Percentiles rank a stretch among this genome's conserved stretches.
These are phyloP conservation scores for Priceomyces medius DNA, from an alignment of 805 yeast genomes.

Conservation along the genomic window DNA sequence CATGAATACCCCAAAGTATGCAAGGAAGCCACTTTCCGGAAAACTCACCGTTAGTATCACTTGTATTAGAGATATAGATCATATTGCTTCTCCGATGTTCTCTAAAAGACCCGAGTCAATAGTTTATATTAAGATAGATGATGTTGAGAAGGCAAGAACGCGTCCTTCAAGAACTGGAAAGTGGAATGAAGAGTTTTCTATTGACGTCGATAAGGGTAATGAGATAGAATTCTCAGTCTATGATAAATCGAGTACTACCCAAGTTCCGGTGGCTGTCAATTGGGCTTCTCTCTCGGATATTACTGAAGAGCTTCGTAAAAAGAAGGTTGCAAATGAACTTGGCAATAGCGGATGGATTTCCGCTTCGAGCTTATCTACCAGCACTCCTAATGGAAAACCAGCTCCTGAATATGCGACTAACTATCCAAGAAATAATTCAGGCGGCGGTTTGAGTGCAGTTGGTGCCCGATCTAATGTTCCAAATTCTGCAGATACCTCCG, in stretches of 20 bases:
- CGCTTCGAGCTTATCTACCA: conserved; percentile 55
- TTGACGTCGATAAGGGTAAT: conserved; percentile 85
- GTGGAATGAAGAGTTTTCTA: conserved; percentile 79
- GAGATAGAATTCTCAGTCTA: conserved; percentile 87
- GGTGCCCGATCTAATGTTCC: conserved; percentile 9
- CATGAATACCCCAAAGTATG: conserved; percentile 65
- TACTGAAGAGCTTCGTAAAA: conserved; percentile 91
- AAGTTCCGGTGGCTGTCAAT: conserved; percentile 84
- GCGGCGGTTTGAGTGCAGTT: conserved; percentile 1
- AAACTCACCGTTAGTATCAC: conserved; percentile 68
- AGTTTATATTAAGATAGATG: conserved; percentile 82
- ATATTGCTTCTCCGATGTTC: conserved; percentile 79
- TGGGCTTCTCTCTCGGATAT: conserved; percentile 92
- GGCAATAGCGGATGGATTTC: conserved; percentile 85
- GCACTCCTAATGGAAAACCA: conserved; percentile 11
- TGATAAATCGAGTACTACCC: conserved; percentile 67
- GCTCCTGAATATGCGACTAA: conserved; percentile 9
- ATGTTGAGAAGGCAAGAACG: conserved; percentile 76
- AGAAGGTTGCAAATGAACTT: conserved; percentile 72
- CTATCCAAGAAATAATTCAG: conserved; percentile 10
- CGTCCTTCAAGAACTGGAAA: conserved; percentile 72
- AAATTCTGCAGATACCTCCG: conserved; percentile 2
- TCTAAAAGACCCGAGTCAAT: conserved; percentile 77
- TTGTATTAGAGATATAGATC: conserved; percentile 87
- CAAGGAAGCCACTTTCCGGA: conserved; percentile 85